Percentiles rank a stretch among this genome's conserved stretches.
These are phyloP conservation scores for Dictyostelium citrinum DNA, from an alignment of 78 protist species.

Conservation along the genomic window DNA sequence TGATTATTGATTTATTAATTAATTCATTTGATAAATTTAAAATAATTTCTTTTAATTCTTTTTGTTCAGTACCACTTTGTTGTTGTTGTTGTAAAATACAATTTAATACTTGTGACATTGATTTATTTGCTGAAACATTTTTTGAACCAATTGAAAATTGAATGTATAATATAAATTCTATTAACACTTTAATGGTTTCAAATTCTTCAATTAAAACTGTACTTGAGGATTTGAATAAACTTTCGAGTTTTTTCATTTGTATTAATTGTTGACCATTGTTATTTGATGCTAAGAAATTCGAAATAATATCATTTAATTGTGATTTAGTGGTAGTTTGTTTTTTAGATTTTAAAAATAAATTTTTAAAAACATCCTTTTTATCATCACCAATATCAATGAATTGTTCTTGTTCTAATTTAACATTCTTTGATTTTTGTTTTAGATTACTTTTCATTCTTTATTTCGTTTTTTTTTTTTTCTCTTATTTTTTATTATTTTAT, in stretches of 20 bases:
- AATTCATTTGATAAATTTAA: not conserved
- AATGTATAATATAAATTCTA: not conserved
- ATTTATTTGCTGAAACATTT: not conserved
- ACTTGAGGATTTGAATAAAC: not conserved
- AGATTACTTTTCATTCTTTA: not conserved
- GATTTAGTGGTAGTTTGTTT: not conserved
- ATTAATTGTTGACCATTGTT: constrained; percentile 27
- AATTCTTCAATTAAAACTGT: not conserved
- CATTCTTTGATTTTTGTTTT: not conserved
- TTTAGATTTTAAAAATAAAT: not conserved
- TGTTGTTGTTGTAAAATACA: not conserved
- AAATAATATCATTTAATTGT: not conserved
- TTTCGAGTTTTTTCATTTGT: constrained; percentile 35
- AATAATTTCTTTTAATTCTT: not conserved
- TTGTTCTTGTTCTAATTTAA: constrained; percentile 6
- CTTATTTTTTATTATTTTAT: too few species aligned
- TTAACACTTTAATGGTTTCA: not conserved
- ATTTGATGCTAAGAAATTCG: not conserved
- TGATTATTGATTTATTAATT: not conserved
- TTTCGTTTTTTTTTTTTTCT: not conserved
- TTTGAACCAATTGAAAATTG: constrained; percentile 6
- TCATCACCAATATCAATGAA: not conserved
- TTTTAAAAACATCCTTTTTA: not conserved
- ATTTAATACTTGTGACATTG: not conserved
- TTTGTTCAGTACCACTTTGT: too few species aligned